Evolutionary conservation across 805 yeast species (phyloP).

Genomic region (Aciculoconidium aculeatum): DNA sequence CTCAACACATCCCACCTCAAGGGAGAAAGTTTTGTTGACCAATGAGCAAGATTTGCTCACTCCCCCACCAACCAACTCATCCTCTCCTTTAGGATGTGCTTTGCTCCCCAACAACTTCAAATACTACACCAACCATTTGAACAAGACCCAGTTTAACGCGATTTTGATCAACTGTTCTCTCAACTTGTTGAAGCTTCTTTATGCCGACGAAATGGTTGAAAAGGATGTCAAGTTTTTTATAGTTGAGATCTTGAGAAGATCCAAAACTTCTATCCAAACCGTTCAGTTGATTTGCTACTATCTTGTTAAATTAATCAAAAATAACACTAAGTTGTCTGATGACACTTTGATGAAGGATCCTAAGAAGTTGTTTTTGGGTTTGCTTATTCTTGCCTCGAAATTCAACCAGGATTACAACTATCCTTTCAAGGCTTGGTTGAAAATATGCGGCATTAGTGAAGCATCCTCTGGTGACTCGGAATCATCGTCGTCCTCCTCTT

Average conservation of each 20-base stretch:
- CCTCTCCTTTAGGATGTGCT: conserved; percentile 9
- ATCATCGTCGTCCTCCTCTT: conserved; percentile 13
- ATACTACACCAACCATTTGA: conserved; percentile 34
- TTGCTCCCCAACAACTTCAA: conserved; percentile 32
- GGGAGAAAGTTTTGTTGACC: neutral
- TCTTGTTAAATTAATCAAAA: conserved; percentile 40
- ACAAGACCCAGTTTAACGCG: conserved; percentile 35
- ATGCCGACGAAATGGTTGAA: conserved; percentile 10
- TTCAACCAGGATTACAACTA: conserved; percentile 69
- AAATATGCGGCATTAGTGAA: conserved; percentile 53
- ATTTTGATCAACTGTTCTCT: conserved; percentile 32
- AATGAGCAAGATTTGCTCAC: conserved; percentile 9
- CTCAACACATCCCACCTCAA: neutral
- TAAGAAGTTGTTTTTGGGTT: conserved; percentile 60
- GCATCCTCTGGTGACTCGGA: conserved; percentile 10
- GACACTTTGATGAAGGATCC: conserved; percentile 38
- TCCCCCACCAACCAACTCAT: conserved; percentile 13
- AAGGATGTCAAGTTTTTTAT: conserved; percentile 25
- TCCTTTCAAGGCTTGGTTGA: conserved; percentile 66
- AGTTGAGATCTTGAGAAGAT: conserved; percentile 41
- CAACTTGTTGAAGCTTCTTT: conserved; percentile 31
- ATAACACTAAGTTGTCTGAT: conserved; percentile 6
- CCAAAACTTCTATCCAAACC: conserved; percentile 55
- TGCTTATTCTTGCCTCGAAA: conserved; percentile 68
- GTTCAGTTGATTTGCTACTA: conserved; percentile 66